phyloP scores from a whole-genome alignment of 73 alveolate species.

The Stentor coeruleus region DNA sequence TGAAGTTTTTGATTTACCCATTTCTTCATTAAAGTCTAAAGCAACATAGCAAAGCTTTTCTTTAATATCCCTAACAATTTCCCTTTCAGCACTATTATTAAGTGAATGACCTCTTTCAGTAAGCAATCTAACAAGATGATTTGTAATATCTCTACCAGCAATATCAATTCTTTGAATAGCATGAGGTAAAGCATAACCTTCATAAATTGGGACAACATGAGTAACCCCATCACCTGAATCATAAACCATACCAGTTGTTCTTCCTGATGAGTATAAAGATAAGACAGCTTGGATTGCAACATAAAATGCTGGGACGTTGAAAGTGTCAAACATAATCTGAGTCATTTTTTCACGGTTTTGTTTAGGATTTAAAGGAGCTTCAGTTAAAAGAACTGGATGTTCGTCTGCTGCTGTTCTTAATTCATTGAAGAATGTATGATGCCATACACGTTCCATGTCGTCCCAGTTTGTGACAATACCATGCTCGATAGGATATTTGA shows the following conservation, averaged over 20 bases:
- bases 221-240: conserved; percentile 98
- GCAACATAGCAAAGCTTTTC: conserved; percentile 85
- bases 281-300: conserved; percentile 92
- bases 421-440: conserved; percentile 66
- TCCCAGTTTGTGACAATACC: conserved; percentile 89
- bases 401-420: conserved; percentile 62
- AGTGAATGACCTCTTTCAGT: conserved; percentile 71
- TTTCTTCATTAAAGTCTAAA: conserved; percentile 55
- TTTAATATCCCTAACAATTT: conserved; percentile 84
- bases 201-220: conserved; percentile 97
- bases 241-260: conserved; percentile 88
- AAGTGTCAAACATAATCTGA: conserved; percentile 91
- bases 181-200: conserved; percentile 89
- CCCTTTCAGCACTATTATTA: conserved; percentile 83
- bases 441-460: conserved; percentile 93
- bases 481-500: conserved; percentile 84
- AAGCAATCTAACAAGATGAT: conserved; percentile 61
- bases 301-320: conserved; percentile 91
- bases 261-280: conserved; percentile 89
- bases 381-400: conserved; percentile 80
- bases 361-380: conserved; percentile 78
- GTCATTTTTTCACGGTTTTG: conserved; percentile 78
- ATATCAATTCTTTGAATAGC: conserved; percentile 76
- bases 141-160: conserved; percentile 90
- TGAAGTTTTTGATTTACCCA: conserved; percentile 44